These are phyloP conservation scores for Cryomyces antarcticus DNA, from an alignment of 495 filamentous ascomycete species.

Conservation along the genomic window DNA sequence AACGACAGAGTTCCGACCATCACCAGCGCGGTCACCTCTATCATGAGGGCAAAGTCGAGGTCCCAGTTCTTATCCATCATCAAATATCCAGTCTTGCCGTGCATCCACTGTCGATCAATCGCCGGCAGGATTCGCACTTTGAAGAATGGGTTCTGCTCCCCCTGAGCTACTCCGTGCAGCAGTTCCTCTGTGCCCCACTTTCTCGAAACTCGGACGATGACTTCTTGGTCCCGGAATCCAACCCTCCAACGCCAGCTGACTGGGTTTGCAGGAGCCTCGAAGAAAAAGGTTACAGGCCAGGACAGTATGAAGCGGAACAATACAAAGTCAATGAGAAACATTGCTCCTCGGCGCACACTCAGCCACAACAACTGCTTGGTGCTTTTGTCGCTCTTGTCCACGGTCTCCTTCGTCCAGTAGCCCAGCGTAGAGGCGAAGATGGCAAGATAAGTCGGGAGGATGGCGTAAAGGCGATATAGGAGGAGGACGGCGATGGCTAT, in stretches of 20 bases:
- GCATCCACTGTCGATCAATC: constrained; percentile 37
- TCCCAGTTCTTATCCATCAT: constrained; percentile 66
- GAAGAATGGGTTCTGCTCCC: constrained; percentile 20
- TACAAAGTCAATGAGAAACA: constrained; percentile 50
- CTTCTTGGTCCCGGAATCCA: constrained; percentile 49
- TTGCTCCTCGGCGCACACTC: constrained; percentile 31
- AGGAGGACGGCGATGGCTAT: constrained; percentile 35
- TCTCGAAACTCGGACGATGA: constrained; percentile 52
- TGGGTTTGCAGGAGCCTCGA: constrained; percentile 28
- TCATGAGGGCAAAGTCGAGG: constrained; percentile 59
- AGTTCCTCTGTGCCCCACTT: constrained; percentile 28
- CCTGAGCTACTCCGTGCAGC: constrained; percentile 19
- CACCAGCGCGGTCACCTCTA: constrained; percentile 41
- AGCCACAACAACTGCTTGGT: constrained; percentile 28
- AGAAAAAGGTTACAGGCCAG: constrained; percentile 57
- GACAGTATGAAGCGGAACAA: constrained; percentile 45
- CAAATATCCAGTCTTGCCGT: constrained; percentile 55
- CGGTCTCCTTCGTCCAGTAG: constrained; percentile 32
- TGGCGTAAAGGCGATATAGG: constrained; percentile 36
- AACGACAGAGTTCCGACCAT: constrained; percentile 33
- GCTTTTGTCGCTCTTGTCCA: constrained; percentile 30
- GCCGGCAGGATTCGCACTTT: constrained; percentile 34
- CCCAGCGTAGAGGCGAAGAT: constrained; percentile 41
- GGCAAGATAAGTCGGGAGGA: constrained; percentile 42
- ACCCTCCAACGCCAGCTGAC: constrained; percentile 46